A percentile compares a stretch with the other conserved stretches of the same genome.
These are phyloP conservation scores for Calendula officinalis DNA, from an alignment of 129 eudicot species.

Conservation along the genomic window DNA sequence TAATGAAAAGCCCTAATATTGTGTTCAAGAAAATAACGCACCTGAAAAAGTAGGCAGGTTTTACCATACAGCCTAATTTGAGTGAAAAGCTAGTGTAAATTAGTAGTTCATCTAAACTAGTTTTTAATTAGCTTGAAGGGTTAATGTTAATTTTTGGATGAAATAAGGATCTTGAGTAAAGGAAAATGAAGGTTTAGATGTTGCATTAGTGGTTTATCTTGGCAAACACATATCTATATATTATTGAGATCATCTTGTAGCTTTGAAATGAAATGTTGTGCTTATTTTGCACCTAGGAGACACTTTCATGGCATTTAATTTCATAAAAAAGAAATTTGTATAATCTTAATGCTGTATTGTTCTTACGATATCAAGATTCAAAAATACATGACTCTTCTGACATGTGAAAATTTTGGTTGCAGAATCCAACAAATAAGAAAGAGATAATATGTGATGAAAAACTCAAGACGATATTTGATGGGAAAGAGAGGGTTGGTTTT, in stretches of 20 bases:
- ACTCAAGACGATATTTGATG: slow-evolving; percentile 41
- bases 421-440: slow-evolving; percentile 39
- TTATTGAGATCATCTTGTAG: background rate
- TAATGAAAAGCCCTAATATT: too few species aligned
- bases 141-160: background rate
- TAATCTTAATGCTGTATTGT: background rate
- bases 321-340: background rate
- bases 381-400: background rate
- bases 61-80: background rate
- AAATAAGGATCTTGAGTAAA: background rate
- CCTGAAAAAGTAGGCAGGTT: background rate
- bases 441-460: slow-evolving; percentile 43
- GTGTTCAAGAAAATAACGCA: too few species aligned
- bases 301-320: background rate
- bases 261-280: too few species aligned
- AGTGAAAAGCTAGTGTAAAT: background rate
- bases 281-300: background rate
- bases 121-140: background rate
- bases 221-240: background rate
- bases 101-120: background rate
- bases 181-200: background rate
- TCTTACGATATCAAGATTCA: background rate
- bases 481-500: slow-evolving; percentile 40
- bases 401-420: slow-evolving; percentile 23
- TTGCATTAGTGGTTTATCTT: background rate